phyloP scores from a whole-genome alignment of 208 protist species.

The Trypanosoma cruzi region DNA sequence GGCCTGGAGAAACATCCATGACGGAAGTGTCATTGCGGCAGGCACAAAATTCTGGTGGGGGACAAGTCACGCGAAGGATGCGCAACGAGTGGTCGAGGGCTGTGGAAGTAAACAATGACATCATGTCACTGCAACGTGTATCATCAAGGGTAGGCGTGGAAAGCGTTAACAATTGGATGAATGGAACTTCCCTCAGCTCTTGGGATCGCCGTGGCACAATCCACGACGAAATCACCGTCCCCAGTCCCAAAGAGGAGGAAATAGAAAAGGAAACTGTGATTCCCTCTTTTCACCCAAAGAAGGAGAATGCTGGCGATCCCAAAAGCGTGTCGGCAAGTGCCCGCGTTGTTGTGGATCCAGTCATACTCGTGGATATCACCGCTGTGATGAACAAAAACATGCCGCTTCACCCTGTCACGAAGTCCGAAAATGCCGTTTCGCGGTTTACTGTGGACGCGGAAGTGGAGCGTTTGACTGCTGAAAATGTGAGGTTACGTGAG shows the following conservation, averaged over 20 bases:
- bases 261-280: background rate
- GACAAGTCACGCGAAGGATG: constrained; percentile 5
- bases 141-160: constrained; percentile 8
- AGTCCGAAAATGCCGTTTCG: background rate
- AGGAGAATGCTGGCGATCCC: background rate
- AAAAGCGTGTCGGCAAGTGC: background rate
- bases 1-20: background rate
- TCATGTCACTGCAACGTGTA: constrained; percentile 7
- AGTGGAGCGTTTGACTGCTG: constrained; percentile 11
- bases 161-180: constrained; percentile 8
- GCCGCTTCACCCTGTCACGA: background rate
- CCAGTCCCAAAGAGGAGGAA: background rate
- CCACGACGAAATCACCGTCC: background rate
- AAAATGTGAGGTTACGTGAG: constrained; percentile 10
- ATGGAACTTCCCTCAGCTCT: background rate
- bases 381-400: constrained; percentile 21
- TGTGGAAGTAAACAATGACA: constrained; percentile 1
- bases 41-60: background rate
- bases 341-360: constrained; percentile 25
- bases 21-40: background rate
- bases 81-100: constrained; percentile 7
- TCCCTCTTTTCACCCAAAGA: background rate
- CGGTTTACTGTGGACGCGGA: constrained; percentile 8
- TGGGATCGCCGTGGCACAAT: background rate
- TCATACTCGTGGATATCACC: constrained; percentile 62